Conservation (phyloP, 345 rosid species). For the Brassica carinata region DNA sequence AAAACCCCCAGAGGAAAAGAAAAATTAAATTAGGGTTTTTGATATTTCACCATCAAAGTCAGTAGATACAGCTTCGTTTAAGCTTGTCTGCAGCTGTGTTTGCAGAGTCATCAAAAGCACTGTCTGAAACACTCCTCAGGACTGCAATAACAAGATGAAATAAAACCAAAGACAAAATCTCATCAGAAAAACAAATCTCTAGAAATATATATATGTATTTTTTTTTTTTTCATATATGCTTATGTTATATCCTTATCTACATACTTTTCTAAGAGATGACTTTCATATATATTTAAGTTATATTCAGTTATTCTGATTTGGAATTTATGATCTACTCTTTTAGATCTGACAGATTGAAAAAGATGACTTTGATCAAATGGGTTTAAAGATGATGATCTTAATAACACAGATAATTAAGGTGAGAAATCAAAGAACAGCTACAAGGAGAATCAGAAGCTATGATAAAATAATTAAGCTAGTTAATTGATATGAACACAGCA, state of each 20-base stretch:
- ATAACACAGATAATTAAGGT: constrained; percentile 1
- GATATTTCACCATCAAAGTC: constrained; percentile 87
- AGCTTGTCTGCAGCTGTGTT: constrained; percentile 49
- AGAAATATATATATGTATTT: neutral
- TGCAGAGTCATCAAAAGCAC: constrained; percentile 62
- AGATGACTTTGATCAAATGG: neutral
- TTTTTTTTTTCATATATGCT: neutral
- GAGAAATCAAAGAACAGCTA: constrained; percentile 21
- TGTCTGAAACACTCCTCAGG: constrained; percentile 56
- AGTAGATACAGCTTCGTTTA: constrained; percentile 59
- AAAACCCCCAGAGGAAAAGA: constrained; percentile 40
- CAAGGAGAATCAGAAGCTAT: constrained; percentile 23
- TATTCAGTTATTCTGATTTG: neutral
- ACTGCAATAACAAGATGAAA: constrained; percentile 48
- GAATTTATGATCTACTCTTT: constrained; percentile 4
- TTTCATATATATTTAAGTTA: constrained; percentile 21
- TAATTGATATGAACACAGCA: constrained; percentile 8
- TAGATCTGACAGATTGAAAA: constrained; percentile 31
- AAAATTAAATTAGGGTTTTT: constrained; percentile 46
- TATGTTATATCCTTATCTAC: constrained; percentile 33
- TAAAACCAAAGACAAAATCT: constrained; percentile 35
- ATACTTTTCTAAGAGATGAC: constrained; percentile 5
- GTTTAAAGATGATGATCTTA: constrained; percentile 7
- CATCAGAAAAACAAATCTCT: constrained; percentile 32
- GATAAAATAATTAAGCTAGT: constrained; percentile 4